These are phyloP conservation scores for Pythium insidiosum DNA, from an alignment of 352 stramenopile species.

Conservation along the genomic window DNA sequence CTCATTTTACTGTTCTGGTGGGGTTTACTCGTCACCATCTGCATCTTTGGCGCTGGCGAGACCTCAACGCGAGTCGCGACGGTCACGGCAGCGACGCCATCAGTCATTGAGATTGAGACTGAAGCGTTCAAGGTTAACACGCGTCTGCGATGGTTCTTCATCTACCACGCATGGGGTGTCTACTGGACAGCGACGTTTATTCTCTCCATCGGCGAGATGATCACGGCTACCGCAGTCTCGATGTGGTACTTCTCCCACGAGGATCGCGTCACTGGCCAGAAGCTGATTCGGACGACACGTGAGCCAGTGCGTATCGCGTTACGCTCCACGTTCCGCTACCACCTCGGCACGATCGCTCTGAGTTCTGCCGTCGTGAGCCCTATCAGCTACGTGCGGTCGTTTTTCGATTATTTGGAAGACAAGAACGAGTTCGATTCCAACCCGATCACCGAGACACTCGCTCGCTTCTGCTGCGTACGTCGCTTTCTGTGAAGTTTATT, in stretches of 20 bases:
- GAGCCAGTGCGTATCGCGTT: conserved; percentile 60
- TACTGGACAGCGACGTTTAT: conserved; percentile 75
- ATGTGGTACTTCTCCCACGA: conserved; percentile 75
- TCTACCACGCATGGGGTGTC: conserved; percentile 71
- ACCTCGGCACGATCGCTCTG: conserved; percentile 65
- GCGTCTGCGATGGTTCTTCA: conserved; percentile 65
- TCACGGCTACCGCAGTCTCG: conserved; percentile 61
- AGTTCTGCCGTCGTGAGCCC: conserved; percentile 49
- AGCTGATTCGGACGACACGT: conserved; percentile 25
- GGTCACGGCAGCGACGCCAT: conserved; percentile 30
- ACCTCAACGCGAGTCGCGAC: conserved; percentile 54
- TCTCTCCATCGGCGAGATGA: conserved; percentile 62
- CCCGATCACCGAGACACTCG: conserved; percentile 36
- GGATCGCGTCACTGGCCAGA: conserved; percentile 45
- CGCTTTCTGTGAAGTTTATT: not conserved
- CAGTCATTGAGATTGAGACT: conserved; percentile 46
- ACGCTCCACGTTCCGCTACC: conserved; percentile 49
- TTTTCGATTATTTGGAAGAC: conserved; percentile 79
- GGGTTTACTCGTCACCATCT: conserved; percentile 66
- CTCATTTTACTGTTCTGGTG: conserved; percentile 66
- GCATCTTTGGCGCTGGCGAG: conserved; percentile 60
- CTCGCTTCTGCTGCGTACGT: conserved; percentile 69
- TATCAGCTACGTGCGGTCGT: conserved; percentile 56
- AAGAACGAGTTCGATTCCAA: conserved; percentile 76
- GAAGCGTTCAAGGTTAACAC: conserved; percentile 61